phyloP scores from a whole-genome alignment of 2,329 filamentous ascomycete genomes.

The Periglandula ipomoeae region DNA sequence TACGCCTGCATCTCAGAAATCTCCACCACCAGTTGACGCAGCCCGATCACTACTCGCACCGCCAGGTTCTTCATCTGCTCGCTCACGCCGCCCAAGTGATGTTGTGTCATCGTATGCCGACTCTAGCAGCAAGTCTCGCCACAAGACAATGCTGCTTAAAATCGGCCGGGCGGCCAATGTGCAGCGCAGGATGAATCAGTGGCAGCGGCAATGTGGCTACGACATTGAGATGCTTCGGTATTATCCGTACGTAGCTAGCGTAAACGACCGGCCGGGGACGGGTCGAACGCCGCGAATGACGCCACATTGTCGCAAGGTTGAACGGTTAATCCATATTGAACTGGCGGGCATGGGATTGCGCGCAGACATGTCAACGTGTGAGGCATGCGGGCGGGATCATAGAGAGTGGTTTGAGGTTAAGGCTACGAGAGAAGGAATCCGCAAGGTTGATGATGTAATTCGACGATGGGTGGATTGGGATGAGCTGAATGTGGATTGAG shows the following conservation, averaged over 20 bases:
- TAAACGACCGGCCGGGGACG: constrained; percentile 16
- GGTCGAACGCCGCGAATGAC: constrained; percentile 53
- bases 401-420: constrained; percentile 93
- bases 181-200: constrained; percentile 82
- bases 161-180: constrained; percentile 71
- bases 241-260: constrained; percentile 68
- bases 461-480: constrained; percentile 83
- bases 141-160: constrained; percentile 59
- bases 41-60: constrained; percentile 50
- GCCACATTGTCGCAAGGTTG: constrained; percentile 78
- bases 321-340: constrained; percentile 85
- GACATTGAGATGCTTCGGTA: constrained; percentile 80
- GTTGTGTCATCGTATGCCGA: constrained; percentile 42
- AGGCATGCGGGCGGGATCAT: constrained; percentile 74
- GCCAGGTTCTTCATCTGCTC: constrained; percentile 27
- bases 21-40: constrained; percentile 47
- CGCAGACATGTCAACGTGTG: constrained; percentile 51
- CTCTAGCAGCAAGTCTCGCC: constrained; percentile 15
- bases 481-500: constrained; percentile 30
- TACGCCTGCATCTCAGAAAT: constrained; percentile 50
- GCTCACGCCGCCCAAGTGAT: constrained; percentile 43
- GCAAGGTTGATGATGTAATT: constrained; percentile 58
- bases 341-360: constrained; percentile 54
- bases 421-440: constrained; percentile 61
- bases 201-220: constrained; percentile 88